Evolutionary conservation across 1,139 yeast species (phyloP).

Genomic region (Geotrichum cucujoidarum): DNA sequence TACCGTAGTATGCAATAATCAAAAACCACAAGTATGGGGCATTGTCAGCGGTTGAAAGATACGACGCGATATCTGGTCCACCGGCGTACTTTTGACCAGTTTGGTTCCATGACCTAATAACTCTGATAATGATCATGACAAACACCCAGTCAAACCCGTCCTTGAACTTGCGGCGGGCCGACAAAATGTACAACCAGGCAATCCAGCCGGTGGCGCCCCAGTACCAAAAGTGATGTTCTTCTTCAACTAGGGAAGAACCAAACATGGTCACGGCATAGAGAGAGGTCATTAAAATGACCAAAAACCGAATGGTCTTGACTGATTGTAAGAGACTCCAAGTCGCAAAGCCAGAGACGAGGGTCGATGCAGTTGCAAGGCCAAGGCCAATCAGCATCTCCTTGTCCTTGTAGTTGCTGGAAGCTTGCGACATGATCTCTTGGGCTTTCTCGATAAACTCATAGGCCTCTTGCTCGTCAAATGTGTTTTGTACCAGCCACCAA

Average conservation of each 20-base stretch:
- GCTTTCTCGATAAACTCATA: constrained; percentile 17
- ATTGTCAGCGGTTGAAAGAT: constrained; percentile 17
- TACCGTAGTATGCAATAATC: constrained; percentile 42
- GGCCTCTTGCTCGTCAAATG: constrained; percentile 8
- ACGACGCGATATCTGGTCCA: constrained; percentile 44
- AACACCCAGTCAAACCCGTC: constrained; percentile 34
- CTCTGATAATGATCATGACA: constrained; percentile 46
- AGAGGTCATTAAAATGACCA: constrained; percentile 39
- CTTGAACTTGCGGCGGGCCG: constrained; percentile 27
- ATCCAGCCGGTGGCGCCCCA: constrained; percentile 50
- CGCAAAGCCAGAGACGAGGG: constrained; percentile 20
- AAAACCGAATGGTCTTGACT: constrained; percentile 22
- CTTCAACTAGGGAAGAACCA: constrained; percentile 93
- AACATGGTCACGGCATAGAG: constrained; percentile 59
- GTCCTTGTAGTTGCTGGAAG: constrained; percentile 73
- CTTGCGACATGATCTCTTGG: constrained; percentile 54
- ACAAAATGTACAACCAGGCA: constrained; percentile 31
- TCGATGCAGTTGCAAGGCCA: constrained; percentile 33
- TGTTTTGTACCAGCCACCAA: constrained; percentile 22
- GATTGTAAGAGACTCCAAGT: constrained; percentile 17
- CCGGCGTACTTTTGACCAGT: constrained; percentile 79
- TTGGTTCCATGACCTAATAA: constrained; percentile 80
- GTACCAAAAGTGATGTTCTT: constrained; percentile 97
- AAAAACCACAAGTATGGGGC: constrained; percentile 47
- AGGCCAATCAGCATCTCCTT: constrained; percentile 49